Evolutionary conservation across 495 filamentous ascomycete genomes (phyloP).

Genomic region (Lepidopterella palustris): DNA sequence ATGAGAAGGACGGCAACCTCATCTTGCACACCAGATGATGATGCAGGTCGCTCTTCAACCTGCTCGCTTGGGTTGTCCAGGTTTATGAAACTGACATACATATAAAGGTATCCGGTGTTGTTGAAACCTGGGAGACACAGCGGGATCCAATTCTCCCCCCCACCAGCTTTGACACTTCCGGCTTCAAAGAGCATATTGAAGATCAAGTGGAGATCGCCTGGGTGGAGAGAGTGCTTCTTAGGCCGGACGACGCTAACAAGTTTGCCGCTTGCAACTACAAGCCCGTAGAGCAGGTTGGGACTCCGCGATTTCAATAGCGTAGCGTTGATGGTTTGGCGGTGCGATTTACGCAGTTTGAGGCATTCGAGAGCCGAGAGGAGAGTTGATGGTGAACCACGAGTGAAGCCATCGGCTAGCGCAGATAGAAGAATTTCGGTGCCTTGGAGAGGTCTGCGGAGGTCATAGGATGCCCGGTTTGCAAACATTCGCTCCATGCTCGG

Average conservation of each 20-base stretch:
- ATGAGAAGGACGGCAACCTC: slow-evolving; percentile 90
- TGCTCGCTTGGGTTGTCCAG: slow-evolving; percentile 40
- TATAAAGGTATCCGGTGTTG: slow-evolving; percentile 93
- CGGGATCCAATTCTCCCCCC: slow-evolving; percentile 96
- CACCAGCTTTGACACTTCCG: slow-evolving; percentile 75
- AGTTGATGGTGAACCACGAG: slow-evolving; percentile 79
- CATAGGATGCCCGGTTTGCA: slow-evolving; percentile 79
- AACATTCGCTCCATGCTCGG: slow-evolving; percentile 86
- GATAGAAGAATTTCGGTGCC: slow-evolving; percentile 90
- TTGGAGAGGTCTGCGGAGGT: slow-evolving; percentile 85
- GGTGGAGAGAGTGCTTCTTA: slow-evolving; percentile 91
- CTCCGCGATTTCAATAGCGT: slow-evolving; percentile 70
- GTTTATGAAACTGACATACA: slow-evolving; percentile 93
- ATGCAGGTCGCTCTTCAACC: slow-evolving; percentile 29
- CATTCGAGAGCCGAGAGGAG: slow-evolving; percentile 89
- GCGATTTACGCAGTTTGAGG: slow-evolving; percentile 75
- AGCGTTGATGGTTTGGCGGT: slow-evolving; percentile 80
- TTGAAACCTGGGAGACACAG: slow-evolving; percentile 97
- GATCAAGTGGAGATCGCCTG: slow-evolving; percentile 89
- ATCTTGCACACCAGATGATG: slow-evolving; percentile 49
- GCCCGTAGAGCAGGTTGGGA: slow-evolving; percentile 76
- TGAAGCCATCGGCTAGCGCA: slow-evolving; percentile 89
- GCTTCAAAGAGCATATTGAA: slow-evolving; percentile 99
- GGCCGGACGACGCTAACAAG: slow-evolving; percentile 92
- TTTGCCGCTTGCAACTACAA: slow-evolving; percentile 88